Evolutionary conservation across 2,329 filamentous ascomycete species (phyloP), one percentile per base, ranked within the genome.

Genomic region (Botryosphaeria agaves): DNA sequence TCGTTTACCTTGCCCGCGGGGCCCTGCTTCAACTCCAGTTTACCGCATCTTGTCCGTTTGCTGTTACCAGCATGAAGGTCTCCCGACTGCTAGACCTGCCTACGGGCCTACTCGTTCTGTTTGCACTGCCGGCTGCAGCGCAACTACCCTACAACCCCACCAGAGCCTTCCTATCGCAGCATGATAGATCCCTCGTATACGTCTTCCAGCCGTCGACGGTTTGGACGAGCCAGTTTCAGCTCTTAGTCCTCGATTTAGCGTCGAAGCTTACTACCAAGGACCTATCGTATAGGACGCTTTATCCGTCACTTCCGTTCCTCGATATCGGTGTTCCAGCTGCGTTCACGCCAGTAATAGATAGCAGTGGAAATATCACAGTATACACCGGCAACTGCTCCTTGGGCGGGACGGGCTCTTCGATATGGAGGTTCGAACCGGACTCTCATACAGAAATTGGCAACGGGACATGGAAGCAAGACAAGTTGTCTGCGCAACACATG

Each of bases 91-190:
- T 29, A 7, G 17, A 8, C 16, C 27, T 29, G 18, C 28, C 28
- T 11, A 8, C 16, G 14, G 12, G 18, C 35, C 26, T 38, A 16
- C 27, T 41, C 15, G 26, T 18, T 11, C 20, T 32, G 11, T 12
- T 38, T 23, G 33, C 31, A 18, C 9, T 14, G 8, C 27, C 25
- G 12, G 36, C 34, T 17, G 35, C 43, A 31, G 55, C 57, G 24
- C 50, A 58, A 29, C 64, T 83, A 31, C 83, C 82, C 16, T 92
- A 91, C 57, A 73, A 75, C 32, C 78, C 82, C 3, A 83, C 83
- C 0, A 72, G 69, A 18, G 65, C 91, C 31, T 62, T 72, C 27
- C 52, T 55, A 53, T 34, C 50, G 59, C 31, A 66, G 36, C 51
- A 57, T 14, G 56, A 57, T 31, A 49, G 53, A 36, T 61, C 69